Percentiles rank a stretch among this genome's conserved stretches.
phyloP scores from a whole-genome alignment of 305 asterid genomes.

The Solanum aculeatissimum region DNA sequence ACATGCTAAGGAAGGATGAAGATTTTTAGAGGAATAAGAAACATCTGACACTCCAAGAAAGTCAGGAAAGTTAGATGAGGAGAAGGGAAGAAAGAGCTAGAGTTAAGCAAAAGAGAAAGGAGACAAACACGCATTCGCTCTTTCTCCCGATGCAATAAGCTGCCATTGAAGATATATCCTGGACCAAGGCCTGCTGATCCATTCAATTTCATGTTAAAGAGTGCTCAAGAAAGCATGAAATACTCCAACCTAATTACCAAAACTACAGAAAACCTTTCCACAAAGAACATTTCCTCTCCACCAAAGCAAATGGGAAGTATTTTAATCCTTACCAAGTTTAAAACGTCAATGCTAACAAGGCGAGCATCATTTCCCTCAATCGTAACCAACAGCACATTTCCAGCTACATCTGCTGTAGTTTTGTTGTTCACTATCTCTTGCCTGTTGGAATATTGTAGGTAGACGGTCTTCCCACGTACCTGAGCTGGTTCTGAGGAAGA shows the following conservation, averaged over 20 bases:
- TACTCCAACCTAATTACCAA: constrained; percentile 31
- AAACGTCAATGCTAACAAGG: constrained; percentile 92
- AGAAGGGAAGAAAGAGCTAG: constrained; percentile 76
- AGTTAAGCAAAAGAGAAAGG: constrained; percentile 86
- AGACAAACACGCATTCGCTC: constrained; percentile 99
- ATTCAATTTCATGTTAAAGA: constrained; percentile 84
- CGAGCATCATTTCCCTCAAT: constrained; percentile 98
- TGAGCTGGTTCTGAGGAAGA: constrained; percentile 98
- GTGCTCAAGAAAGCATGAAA: constrained; percentile 40
- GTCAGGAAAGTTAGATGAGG: constrained; percentile 34
- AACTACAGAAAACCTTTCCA: not conserved
- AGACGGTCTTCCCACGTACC: constrained; percentile 99
- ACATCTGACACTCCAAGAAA: constrained; percentile 25
- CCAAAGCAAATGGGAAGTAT: constrained; percentile 1
- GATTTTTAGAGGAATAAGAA: constrained; percentile 5
- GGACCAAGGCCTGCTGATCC: constrained; percentile 98
- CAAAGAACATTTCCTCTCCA: not conserved
- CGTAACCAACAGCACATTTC: constrained; percentile 91
- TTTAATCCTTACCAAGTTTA: constrained; percentile 79
- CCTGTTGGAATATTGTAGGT: constrained; percentile 98
- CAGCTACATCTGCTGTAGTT: constrained; percentile 98
- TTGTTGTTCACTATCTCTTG: constrained; percentile 99
- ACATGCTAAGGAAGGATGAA: not conserved
- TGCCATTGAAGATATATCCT: constrained; percentile 97
- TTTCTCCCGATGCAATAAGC: constrained; percentile 94